Evolutionary conservation across 1,139 yeast genomes (phyloP).

Genomic region (Debaryomyces sp.): DNA sequence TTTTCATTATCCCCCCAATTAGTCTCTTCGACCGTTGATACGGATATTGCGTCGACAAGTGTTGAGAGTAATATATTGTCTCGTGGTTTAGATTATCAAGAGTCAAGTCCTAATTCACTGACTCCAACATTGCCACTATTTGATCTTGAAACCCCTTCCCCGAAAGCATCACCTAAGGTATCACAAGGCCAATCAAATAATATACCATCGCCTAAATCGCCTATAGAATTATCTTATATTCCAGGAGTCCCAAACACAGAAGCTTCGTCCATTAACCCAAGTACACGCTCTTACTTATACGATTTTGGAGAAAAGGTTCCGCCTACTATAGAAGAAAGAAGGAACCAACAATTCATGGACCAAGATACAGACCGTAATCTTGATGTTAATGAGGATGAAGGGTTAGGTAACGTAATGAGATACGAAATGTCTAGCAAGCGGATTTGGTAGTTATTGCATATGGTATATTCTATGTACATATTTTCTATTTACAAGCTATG

Average conservation of each 20-base stretch:
- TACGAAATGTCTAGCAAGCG: conserved; percentile 86
- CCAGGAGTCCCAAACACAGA: conserved; percentile 58
- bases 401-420: conserved; percentile 59
- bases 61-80: not conserved
- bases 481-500: conserved; percentile 9
- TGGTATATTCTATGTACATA: conserved; percentile 1
- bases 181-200: not conserved
- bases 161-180: not conserved
- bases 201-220: conserved; percentile 17
- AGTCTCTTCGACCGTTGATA: not conserved
- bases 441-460: conserved; percentile 60
- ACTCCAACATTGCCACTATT: conserved; percentile 2
- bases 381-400: conserved; percentile 28
- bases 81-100: conserved; percentile 1
- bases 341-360: conserved; percentile 33
- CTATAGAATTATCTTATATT: conserved; percentile 33
- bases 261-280: conserved; percentile 44
- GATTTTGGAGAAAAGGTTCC: conserved; percentile 50
- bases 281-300: conserved; percentile 44
- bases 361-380: conserved; percentile 5
- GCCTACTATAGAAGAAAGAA: conserved; percentile 48
- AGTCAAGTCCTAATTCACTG: conserved; percentile 1
- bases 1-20: not conserved
- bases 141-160: conserved; percentile 1
- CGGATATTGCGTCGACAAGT: not conserved